Percentiles rank a stretch among this genome's conserved stretches.
phyloP scores from a whole-genome alignment of 1,139 yeast species.

The Debaryomyces sp. region DNA sequence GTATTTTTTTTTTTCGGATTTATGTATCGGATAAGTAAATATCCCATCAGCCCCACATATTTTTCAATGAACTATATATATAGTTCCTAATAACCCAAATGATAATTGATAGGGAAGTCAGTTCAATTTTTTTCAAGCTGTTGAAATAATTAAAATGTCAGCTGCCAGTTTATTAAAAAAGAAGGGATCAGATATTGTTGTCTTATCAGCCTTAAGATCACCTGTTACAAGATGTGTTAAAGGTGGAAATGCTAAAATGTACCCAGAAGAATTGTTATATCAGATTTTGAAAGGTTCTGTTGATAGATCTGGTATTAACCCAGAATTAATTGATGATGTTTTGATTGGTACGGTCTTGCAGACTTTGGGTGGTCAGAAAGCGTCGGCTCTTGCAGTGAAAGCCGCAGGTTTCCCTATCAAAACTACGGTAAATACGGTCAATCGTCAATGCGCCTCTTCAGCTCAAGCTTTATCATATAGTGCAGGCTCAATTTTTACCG shows the following conservation, averaged over 20 bases:
- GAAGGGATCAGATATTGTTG: constrained; percentile 36
- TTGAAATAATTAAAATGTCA: background rate
- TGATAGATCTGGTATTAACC: constrained; percentile 27
- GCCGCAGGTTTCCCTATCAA: constrained; percentile 37
- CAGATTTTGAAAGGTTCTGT: constrained; percentile 32
- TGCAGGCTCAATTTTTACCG: constrained; percentile 33
- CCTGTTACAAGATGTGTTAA: constrained; percentile 39
- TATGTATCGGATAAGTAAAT: background rate
- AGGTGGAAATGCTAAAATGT: constrained; percentile 38
- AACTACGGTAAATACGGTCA: constrained; percentile 41
- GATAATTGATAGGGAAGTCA: background rate
- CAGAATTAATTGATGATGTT: constrained; percentile 63
- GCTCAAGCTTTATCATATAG: constrained; percentile 40
- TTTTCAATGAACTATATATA: background rate
- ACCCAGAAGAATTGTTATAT: constrained; percentile 39
- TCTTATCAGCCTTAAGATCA: constrained; percentile 37
- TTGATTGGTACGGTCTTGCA: constrained; percentile 82
- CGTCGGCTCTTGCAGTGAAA: constrained; percentile 69
- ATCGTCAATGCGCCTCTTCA: constrained; percentile 46
- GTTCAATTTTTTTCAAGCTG: no score
- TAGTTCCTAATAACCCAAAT: background rate
- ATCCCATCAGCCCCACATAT: background rate
- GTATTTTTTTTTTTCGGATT: background rate
- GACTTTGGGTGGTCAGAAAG: constrained; percentile 84
- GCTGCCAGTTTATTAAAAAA: constrained; percentile 17